These are phyloP conservation scores for Phytopythium ostracodes DNA, from an alignment of 352 stramenopile species.

Conservation along the genomic window DNA sequence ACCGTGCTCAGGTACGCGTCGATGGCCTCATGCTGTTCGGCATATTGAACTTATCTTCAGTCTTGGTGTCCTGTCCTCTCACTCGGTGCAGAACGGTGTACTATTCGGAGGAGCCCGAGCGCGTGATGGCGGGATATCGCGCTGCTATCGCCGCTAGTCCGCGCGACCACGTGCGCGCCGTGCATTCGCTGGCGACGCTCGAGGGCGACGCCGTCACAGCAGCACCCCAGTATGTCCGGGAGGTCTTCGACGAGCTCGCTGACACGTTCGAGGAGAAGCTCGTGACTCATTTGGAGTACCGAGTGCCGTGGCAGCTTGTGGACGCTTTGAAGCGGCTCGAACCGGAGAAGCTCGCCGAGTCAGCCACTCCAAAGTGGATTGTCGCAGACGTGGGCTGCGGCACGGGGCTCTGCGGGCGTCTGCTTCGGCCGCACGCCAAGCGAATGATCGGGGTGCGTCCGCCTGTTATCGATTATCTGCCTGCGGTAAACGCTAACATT, in stretches of 20 bases:
- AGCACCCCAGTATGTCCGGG: conserved; percentile 56
- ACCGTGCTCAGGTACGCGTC: conserved; percentile 44
- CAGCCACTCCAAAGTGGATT: conserved; percentile 20
- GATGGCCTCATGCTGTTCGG: neutral
- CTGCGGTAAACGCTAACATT: neutral
- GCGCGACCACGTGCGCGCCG: conserved; percentile 45
- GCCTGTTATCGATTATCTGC: neutral
- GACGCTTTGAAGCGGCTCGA: conserved; percentile 48
- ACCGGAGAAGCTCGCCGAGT: conserved; percentile 17
- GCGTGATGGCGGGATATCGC: conserved; percentile 47
- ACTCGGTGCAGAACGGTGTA: conserved; percentile 47
- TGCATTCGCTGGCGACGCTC: conserved; percentile 64
- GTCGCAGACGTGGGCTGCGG: conserved; percentile 69
- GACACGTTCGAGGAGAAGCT: conserved; percentile 83
- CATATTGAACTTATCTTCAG: neutral
- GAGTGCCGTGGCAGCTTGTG: conserved; percentile 74
- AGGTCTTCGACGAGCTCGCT: conserved; percentile 78
- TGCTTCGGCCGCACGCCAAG: conserved; percentile 53
- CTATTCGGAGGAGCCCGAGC: conserved; percentile 48
- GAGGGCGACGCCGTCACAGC: conserved; percentile 44
- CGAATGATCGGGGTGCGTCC: conserved; percentile 49
- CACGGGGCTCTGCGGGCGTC: conserved; percentile 69
- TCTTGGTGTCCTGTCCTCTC: neutral
- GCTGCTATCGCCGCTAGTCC: conserved; percentile 27
- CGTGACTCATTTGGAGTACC: conserved; percentile 73